phyloP scores from a whole-genome alignment of 768 basidiomycete genomes.

The Filobasidium floriforme region DNA sequence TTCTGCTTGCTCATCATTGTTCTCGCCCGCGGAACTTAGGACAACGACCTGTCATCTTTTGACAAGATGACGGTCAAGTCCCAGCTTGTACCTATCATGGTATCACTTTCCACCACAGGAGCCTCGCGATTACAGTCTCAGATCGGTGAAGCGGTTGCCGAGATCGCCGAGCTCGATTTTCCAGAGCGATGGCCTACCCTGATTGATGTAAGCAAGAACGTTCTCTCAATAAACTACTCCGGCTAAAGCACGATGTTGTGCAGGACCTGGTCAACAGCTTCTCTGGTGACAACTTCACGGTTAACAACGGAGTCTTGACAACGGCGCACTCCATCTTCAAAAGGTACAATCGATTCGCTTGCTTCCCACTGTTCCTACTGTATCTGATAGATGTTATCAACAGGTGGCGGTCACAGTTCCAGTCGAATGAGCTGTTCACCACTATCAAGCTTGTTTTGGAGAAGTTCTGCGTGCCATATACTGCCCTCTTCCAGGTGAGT shows the following conservation, averaged over 20 bases:
- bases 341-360: constrained; percentile 25
- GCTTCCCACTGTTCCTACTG: background rate
- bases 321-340: constrained; percentile 93
- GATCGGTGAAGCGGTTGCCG: constrained; percentile 83
- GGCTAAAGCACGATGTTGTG: background rate
- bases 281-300: constrained; percentile 67
- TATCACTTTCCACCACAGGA: constrained; percentile 63
- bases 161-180: constrained; percentile 88
- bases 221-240: background rate
- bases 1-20: background rate
- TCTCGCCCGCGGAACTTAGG: constrained; percentile 22
- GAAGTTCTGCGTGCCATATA: constrained; percentile 75
- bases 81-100: constrained; percentile 85
- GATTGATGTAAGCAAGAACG: constrained; percentile 63
- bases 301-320: constrained; percentile 83
- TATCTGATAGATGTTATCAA: constrained; percentile 19
- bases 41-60: constrained; percentile 51
- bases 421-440: constrained; percentile 74
- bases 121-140: constrained; percentile 55
- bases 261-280: constrained; percentile 85
- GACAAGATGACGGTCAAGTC: constrained; percentile 68
- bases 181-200: constrained; percentile 79
- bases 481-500: constrained; percentile 67
- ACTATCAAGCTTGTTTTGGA: constrained; percentile 85
- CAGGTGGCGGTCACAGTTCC: constrained; percentile 83